Evolutionary conservation across 352 stramenopile species (phyloP).

Genomic region (Phytophthora megakarya): DNA sequence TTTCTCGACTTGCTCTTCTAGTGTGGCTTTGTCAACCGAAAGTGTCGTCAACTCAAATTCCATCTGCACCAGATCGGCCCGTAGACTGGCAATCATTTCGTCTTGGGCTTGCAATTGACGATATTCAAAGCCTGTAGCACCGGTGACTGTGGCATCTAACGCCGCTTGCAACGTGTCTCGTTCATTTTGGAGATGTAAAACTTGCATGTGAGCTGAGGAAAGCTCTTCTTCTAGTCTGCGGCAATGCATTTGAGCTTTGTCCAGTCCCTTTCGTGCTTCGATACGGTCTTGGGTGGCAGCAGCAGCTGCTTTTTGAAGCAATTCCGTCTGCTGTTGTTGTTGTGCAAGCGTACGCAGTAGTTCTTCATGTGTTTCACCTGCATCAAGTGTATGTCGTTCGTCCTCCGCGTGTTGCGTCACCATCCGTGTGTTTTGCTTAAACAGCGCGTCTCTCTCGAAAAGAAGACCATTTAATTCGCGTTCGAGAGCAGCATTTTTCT

Average conservation of each 20-base stretch:
- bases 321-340: conserved; percentile 46
- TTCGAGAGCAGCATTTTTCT: conserved; percentile 33
- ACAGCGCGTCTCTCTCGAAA: conserved; percentile 56
- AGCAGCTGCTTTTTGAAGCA: conserved; percentile 34
- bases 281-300: conserved; percentile 37
- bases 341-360: conserved; percentile 47
- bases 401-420: conserved; percentile 32
- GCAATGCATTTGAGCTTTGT: conserved; percentile 56
- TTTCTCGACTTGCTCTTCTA: conserved; percentile 42
- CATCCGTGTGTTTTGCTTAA: conserved; percentile 37
- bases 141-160: conserved; percentile 29
- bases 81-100: conserved; percentile 55
- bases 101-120: conserved; percentile 49
- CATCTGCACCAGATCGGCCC: conserved; percentile 63
- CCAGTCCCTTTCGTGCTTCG: conserved; percentile 41
- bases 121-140: conserved; percentile 34
- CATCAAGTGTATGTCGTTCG: conserved; percentile 21
- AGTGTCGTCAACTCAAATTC: conserved; percentile 72
- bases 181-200: conserved; percentile 54
- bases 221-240: conserved; percentile 60
- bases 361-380: conserved; percentile 54
- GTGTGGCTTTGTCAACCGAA: conserved; percentile 42
- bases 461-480: conserved; percentile 42
- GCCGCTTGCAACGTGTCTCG: conserved; percentile 42
- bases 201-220: conserved; percentile 39